phyloP scores from a whole-genome alignment of 768 basidiomycete species.

The Phanerodontia chrysosporium region DNA sequence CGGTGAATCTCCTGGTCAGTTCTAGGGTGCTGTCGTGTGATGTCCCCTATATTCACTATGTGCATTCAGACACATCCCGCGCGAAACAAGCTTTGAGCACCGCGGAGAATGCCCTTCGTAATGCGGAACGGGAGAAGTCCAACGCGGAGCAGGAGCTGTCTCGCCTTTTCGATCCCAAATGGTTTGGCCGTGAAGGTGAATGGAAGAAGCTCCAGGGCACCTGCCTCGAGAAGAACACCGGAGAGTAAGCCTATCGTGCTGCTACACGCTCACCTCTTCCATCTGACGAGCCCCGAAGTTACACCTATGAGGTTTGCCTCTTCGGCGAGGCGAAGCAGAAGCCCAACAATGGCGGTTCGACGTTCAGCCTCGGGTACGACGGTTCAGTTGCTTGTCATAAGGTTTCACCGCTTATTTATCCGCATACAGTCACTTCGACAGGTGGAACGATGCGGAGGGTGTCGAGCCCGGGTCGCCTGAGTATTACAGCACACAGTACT shows the following conservation, averaged over 20 bases:
- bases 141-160: slow-evolving; percentile 53
- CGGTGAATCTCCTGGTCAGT: slow-evolving; percentile 36
- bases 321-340: slow-evolving; percentile 88
- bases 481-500: slow-evolving; percentile 80
- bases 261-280: background rate
- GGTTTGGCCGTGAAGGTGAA: slow-evolving; percentile 79
- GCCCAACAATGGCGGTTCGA: slow-evolving; percentile 71
- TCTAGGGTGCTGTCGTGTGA: background rate
- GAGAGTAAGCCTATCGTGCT: slow-evolving; percentile 68
- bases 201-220: slow-evolving; percentile 91
- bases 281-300: slow-evolving; percentile 43
- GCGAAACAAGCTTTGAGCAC: slow-evolving; percentile 60
- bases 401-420: background rate
- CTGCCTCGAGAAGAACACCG: slow-evolving; percentile 77
- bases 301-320: slow-evolving; percentile 91
- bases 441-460: slow-evolving; percentile 69
- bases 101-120: slow-evolving; percentile 57
- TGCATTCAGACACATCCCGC: slow-evolving; percentile 47
- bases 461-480: slow-evolving; percentile 57
- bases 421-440: slow-evolving; percentile 57
- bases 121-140: slow-evolving; percentile 47
- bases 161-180: slow-evolving; percentile 60
- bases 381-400: background rate
- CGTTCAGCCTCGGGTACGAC: slow-evolving; percentile 79
- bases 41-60: background rate